These are phyloP conservation scores for Xylaria digitata DNA, from an alignment of 2,329 filamentous ascomycete species.

Conservation along the genomic window DNA sequence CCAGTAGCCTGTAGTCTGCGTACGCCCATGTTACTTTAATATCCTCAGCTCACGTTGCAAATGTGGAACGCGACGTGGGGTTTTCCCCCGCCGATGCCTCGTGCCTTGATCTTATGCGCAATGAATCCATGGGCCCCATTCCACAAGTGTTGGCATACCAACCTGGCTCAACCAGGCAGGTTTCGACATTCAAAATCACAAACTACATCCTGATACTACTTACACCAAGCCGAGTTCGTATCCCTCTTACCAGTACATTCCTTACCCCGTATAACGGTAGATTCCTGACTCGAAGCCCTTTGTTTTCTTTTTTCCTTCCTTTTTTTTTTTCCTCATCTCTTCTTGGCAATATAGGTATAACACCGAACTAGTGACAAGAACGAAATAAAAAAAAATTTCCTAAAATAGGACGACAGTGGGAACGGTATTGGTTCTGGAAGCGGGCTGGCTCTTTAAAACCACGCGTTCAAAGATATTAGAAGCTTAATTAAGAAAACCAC, in stretches of 20 bases:
- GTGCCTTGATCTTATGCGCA: not conserved
- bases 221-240: too few relatives aligned
- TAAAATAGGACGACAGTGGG: not conserved
- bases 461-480: not conserved
- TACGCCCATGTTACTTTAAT: not conserved
- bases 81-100: not conserved
- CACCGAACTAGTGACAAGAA: not conserved
- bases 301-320: not conserved
- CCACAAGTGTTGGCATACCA: constrained; percentile 1
- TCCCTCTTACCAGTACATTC: not conserved
- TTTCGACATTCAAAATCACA: too few relatives aligned
- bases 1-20: not conserved
- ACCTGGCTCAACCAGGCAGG: not conserved
- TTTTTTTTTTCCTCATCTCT: too few relatives aligned
- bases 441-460: not conserved
- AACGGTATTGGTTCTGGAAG: constrained; percentile 8
- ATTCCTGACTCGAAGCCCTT: not conserved
- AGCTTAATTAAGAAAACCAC: constrained; percentile 1
- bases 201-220: too few relatives aligned
- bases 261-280: not conserved
- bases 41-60: constrained; percentile 6
- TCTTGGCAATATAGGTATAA: not conserved
- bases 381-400: too few relatives aligned
- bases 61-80: constrained; percentile 18
- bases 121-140: not conserved